phyloP scores from a whole-genome alignment of 1,284 basidiomycete genomes.

The Ustilago xerochloae region DNA sequence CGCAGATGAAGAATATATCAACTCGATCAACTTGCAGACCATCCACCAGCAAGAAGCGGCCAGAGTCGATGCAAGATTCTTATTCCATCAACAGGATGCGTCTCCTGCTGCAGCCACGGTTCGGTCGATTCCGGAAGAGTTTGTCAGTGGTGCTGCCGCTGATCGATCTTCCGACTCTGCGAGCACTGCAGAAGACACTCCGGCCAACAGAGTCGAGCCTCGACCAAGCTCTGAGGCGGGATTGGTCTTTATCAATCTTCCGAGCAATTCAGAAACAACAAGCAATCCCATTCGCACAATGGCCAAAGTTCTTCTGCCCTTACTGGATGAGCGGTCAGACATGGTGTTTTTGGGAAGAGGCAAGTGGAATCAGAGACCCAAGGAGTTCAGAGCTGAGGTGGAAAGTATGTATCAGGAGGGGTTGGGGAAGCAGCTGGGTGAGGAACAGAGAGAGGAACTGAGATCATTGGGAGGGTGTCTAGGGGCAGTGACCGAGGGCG shows the following conservation, averaged over 20 bases:
- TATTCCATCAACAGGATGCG: constrained; percentile 41
- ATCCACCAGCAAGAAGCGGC: constrained; percentile 41
- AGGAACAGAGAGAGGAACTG: constrained; percentile 26
- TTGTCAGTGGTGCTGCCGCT: not conserved
- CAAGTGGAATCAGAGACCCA: constrained; percentile 43
- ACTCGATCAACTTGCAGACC: constrained; percentile 46
- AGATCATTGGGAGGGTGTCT: constrained; percentile 31
- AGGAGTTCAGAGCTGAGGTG: constrained; percentile 35
- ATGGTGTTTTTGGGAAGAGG: constrained; percentile 49
- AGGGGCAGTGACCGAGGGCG: constrained; percentile 38
- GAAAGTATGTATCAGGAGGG: constrained; percentile 30
- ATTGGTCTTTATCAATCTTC: constrained; percentile 27
- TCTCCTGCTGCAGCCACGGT: constrained; percentile 14
- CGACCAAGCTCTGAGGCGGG: constrained; percentile 14
- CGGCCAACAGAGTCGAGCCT: not conserved
- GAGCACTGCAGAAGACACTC: not conserved
- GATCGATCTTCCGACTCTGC: not conserved
- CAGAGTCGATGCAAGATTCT: constrained; percentile 36
- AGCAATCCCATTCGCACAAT: constrained; percentile 19
- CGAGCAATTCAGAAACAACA: not conserved
- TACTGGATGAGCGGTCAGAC: constrained; percentile 31
- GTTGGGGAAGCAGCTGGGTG: not conserved
- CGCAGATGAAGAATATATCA: constrained; percentile 26
- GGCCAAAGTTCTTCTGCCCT: constrained; percentile 13
- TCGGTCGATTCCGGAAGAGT: constrained; percentile 18